A percentile compares a stretch with the other conserved stretches of the same genome.
phyloP scores from a whole-genome alignment of 2,329 filamentous ascomycete species.

The Emericellopsis atlantica region DNA sequence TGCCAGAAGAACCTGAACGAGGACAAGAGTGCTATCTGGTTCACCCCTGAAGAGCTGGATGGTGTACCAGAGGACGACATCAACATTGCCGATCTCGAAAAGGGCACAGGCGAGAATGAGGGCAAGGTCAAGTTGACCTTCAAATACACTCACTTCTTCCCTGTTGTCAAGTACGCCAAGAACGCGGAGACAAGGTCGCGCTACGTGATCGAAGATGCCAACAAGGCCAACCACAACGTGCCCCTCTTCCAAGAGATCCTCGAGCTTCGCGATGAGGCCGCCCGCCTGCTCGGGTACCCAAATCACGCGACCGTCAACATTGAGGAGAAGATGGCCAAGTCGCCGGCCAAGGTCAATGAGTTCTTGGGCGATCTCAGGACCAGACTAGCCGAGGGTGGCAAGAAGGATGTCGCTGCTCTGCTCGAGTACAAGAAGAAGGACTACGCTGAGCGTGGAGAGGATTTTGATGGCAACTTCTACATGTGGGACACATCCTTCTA shows the following conservation, averaged over 20 bases:
- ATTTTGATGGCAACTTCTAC: slow-evolving; percentile 60
- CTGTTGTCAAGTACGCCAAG: slow-evolving; percentile 64
- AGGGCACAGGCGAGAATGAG: slow-evolving; percentile 59
- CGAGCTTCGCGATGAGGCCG: slow-evolving; percentile 64
- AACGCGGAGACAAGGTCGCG: slow-evolving; percentile 55
- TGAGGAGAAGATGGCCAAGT: slow-evolving; percentile 80
- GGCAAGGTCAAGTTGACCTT: slow-evolving; percentile 65
- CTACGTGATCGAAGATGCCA: slow-evolving; percentile 64
- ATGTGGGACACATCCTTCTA: slow-evolving; percentile 78
- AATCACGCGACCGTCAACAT: slow-evolving; percentile 67
- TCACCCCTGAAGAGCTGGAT: slow-evolving; percentile 58
- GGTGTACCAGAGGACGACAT: slow-evolving; percentile 64
- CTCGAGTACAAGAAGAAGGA: slow-evolving; percentile 63
- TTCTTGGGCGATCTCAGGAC: slow-evolving; percentile 60
- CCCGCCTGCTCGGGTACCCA: slow-evolving; percentile 62
- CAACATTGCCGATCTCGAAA: slow-evolving; percentile 49
- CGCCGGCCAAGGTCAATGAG: slow-evolving; percentile 54
- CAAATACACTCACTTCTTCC: slow-evolving; percentile 76
- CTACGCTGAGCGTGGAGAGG: slow-evolving; percentile 42
- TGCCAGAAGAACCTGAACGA: slow-evolving; percentile 76
- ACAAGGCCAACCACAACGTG: slow-evolving; percentile 66
- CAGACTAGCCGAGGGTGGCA: slow-evolving; percentile 55
- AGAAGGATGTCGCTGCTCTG: slow-evolving; percentile 58
- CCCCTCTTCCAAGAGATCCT: slow-evolving; percentile 65
- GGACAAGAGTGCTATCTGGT: slow-evolving; percentile 72